These are phyloP conservation scores for Annona squamosa DNA, from an alignment of 164 flowering plant species.

Conservation along the genomic window DNA sequence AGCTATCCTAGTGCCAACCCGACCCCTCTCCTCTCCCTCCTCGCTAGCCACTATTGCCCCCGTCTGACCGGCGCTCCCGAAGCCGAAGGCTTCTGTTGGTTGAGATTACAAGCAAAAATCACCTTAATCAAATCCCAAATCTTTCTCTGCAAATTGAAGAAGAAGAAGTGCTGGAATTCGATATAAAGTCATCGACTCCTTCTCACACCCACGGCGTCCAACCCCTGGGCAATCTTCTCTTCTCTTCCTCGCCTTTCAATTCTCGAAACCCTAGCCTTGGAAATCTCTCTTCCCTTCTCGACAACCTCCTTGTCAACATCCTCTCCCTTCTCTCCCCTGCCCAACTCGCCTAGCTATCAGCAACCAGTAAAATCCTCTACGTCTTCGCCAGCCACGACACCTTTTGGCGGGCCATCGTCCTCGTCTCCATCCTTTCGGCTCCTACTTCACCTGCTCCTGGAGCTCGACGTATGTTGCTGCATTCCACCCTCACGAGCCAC, in stretches of 20 bases:
- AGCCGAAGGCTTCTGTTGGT: no score
- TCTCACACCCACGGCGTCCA: conserved; percentile 74
- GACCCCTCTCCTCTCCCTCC: no score
- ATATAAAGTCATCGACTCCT: conserved; percentile 51
- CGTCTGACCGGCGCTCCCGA: no score
- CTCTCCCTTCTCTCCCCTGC: conserved; percentile 51
- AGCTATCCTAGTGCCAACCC: no score
- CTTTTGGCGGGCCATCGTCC: conserved; percentile 87
- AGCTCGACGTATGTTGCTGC: conserved; percentile 54
- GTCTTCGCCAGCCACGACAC: conserved; percentile 82
- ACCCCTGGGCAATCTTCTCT: conserved; percentile 74
- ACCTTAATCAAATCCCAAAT: no score
- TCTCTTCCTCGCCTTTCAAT: conserved; percentile 46
- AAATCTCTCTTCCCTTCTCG: conserved; percentile 51
- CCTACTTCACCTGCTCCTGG: conserved; percentile 68
- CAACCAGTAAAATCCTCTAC: conserved; percentile 74
- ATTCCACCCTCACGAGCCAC: no score
- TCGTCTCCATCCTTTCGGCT: conserved; percentile 48
- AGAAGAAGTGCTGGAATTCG: conserved; percentile 56
- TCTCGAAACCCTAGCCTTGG: conserved; percentile 87
- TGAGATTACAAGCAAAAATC: no score
- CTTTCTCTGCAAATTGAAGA: no score
- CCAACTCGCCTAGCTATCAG: conserved; percentile 53
- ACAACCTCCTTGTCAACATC: conserved; percentile 79
- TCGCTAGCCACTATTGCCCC: no score